Percentiles rank a stretch among this genome's conserved stretches.
Conservation (phyloP, 108 stramenopile species). For the Stephanodiscus triporus region DNA sequence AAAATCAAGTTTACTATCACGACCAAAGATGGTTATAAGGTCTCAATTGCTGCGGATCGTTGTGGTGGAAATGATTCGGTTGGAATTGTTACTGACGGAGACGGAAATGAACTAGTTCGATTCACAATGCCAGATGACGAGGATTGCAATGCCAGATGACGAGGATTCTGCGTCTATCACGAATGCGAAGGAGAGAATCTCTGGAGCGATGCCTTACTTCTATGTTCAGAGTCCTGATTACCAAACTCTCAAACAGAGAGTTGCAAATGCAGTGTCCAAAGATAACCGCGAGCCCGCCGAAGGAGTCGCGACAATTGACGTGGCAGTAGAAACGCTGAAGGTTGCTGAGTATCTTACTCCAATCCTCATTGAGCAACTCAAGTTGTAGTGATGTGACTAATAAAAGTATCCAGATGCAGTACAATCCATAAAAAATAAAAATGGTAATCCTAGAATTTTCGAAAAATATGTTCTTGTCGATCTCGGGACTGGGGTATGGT, state of each 20-base stretch:
- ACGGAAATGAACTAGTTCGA: constrained; percentile 60
- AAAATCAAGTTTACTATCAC: constrained; percentile 69
- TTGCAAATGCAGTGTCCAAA: constrained; percentile 47
- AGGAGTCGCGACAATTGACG: constrained; percentile 80
- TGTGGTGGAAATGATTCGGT: constrained; percentile 83
- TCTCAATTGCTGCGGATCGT: constrained; percentile 82
- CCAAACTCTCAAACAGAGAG: constrained; percentile 66
- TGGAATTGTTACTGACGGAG: constrained; percentile 62
- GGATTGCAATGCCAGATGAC: constrained; percentile 69
- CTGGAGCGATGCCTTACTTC: constrained; percentile 88
- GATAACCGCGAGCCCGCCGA: constrained; percentile 48
- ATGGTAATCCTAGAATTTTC: neutral
- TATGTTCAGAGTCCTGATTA: constrained; percentile 85
- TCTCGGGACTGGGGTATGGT: too few relatives aligned
- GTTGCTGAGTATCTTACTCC: constrained; percentile 80
- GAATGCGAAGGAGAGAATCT: constrained; percentile 45
- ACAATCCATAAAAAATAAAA: neutral
- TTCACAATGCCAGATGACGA: constrained; percentile 73
- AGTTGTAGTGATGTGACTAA: constrained; percentile 4
- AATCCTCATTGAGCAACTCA: constrained; percentile 33
- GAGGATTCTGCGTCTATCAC: constrained; percentile 56
- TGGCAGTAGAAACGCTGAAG: constrained; percentile 79
- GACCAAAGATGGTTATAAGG: constrained; percentile 59
- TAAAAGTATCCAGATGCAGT: neutral
- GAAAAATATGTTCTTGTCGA: neutral